Evolutionary conservation across 2,329 filamentous ascomycete genomes (phyloP), one percentile per base, ranked within the genome.

Genomic region (Grosmannia serpens): DNA sequence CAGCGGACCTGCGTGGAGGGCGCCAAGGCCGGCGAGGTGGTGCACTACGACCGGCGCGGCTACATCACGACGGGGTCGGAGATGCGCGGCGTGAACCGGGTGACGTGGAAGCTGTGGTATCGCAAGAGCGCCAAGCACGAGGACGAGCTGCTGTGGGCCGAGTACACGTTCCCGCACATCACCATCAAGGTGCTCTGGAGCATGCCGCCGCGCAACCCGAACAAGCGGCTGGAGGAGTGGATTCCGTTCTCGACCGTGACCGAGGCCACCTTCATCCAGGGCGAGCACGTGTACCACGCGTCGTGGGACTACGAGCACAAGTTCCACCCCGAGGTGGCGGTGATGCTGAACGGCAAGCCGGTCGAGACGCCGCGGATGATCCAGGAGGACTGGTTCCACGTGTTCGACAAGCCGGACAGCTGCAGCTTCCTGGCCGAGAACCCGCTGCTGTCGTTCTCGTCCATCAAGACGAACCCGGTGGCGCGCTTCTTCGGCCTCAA

Each of bases 291-390:
- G 2, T 81, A 77, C 60, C 75, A 81, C 64, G 75, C 75, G 58
- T 73, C 72, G 64, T 77, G 74, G 74, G 64, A 71, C 22, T 77
- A 77, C 53, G 74, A 77, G 61, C 75, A 77, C 64, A 76, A 76
- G 63, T 75, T 75, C 61, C 73, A 77, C 63, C 74, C 75, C 2
- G 74, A 70, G 1, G 75, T 77, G 27, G 69, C 70, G 47, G 77
- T 75, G 15, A 75, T 69, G 38, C 70, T 81, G 10, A 81, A 81
- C 59, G 78, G 77, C 9, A 67, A 74, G 53, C 67, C 70, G 38
- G 71, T 80, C 3, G 73, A 77, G 53, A 81, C 79, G 2, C 79
- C 79, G 6, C 72, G 75, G n/a, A 77, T 81, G 73, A 81, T 82
- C 57, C 73, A 75, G 44, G 70, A 77, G 51, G 75, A 77, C 61